Evolutionary conservation across 2,329 filamentous ascomycete genomes (phyloP).

Genomic region (Penicillium sp.): DNA sequence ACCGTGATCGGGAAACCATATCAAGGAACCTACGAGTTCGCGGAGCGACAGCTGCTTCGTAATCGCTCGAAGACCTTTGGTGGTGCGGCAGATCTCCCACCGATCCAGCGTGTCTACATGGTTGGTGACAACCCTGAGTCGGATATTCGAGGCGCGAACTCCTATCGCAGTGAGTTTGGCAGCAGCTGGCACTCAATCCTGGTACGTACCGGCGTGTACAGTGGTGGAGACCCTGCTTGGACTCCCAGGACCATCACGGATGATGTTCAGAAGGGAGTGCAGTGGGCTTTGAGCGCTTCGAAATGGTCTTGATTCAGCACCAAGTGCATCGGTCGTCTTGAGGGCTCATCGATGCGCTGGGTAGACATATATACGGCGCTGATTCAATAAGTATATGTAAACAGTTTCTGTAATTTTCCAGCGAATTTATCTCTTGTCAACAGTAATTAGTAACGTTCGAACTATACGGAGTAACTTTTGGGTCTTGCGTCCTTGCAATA

Average conservation of each 20-base stretch:
- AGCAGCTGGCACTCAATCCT: conserved; percentile 76
- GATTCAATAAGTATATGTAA: background rate
- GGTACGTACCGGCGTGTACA: conserved; percentile 77
- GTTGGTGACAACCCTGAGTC: conserved; percentile 86
- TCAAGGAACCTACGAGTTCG: conserved; percentile 74
- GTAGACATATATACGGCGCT: background rate
- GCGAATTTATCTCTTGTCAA: background rate
- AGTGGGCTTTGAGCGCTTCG: conserved; percentile 67
- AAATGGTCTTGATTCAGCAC: conserved; percentile 30
- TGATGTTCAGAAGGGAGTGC: conserved; percentile 73
- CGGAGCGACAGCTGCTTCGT: conserved; percentile 67
- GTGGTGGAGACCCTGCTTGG: conserved; percentile 56
- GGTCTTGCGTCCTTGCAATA: background rate
- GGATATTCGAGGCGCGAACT: conserved; percentile 85
- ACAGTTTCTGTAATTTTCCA: background rate
- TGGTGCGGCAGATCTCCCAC: conserved; percentile 31
- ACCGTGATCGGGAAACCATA: conserved; percentile 82
- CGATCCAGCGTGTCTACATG: conserved; percentile 83
- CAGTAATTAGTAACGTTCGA: background rate
- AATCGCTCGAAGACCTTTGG: conserved; percentile 56
- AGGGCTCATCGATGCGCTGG: background rate
- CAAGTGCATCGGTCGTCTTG: background rate
- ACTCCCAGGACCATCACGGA: conserved; percentile 65
- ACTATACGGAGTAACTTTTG: background rate
- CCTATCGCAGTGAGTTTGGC: conserved; percentile 63